Base-by-base conservation (phyloP, 2,329 filamentous ascomycete genomes). In the Mycocentrospora acerina region DNA sequence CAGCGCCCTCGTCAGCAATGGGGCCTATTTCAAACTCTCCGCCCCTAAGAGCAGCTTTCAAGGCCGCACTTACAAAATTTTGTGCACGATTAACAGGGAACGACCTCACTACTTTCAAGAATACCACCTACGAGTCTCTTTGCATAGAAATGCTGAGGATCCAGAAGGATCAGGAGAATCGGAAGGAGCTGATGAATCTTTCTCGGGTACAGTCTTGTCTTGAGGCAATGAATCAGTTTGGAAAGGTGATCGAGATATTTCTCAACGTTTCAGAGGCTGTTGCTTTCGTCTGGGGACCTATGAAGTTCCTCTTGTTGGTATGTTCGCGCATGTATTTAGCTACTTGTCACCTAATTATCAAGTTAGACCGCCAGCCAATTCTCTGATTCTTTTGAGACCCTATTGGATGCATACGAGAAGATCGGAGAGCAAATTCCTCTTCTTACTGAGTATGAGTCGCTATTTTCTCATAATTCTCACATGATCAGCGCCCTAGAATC, bases 371-470 rank as follows among this genome's bases (percentile, higher is more conserved):
- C 67, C 2, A 59, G 45, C 35, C 64, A 53, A 10, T 62, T 55
- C 40, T 24, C 46, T 2, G 64, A 70, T 1, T 53, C 54, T 5
- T 68, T 72, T 30, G 63, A 72, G 13, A 49, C 45, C 4, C 28
- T 72, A 1, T 42, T 72, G 1, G 61, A 68, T 28, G 67, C 67
- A 0, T 72, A 71, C 42, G 42, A 66, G 29, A 46, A 59, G 4
- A 66, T 73, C 34, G 65, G 66, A 5, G 69, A 72, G 34, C 47
- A 60, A 4, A 49, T 72, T 1, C 70, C 69, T 8, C 44, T 67
- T 4, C 42, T 73, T 1, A 10, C 38, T 6, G 46, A 62, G 15
- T 69, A 70, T 19, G 43, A 64, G 24, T 16, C 34, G 6, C 33
- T 67, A 0, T 67, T 71, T 36, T 36, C 39, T 8, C 29, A 55